Percentiles rank a stretch among this genome's conserved stretches.
Evolutionary conservation across 2,329 filamentous ascomycete genomes (phyloP).

Genomic region (Microcyclospora tardicrescens): DNA sequence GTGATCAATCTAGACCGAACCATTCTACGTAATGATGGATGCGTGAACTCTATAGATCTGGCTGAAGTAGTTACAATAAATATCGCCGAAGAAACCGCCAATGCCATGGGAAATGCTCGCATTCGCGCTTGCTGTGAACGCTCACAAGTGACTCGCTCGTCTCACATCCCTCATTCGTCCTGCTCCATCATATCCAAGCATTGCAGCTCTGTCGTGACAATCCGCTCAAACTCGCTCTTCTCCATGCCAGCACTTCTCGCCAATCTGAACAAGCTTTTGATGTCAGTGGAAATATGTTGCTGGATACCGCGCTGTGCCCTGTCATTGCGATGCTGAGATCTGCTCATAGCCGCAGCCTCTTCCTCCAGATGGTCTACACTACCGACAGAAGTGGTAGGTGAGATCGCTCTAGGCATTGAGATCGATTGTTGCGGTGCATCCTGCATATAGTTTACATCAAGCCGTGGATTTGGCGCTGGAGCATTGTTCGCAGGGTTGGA

Average conservation of each 20-base stretch:
- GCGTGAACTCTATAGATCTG: too few species aligned
- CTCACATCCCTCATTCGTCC: constrained; percentile 22
- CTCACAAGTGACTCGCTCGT: too few species aligned
- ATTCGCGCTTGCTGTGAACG: too few species aligned
- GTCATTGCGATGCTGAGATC: constrained; percentile 22
- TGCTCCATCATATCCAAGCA: constrained; percentile 57
- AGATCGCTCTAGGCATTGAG: constrained; percentile 39
- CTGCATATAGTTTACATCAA: constrained; percentile 8
- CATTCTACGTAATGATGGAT: too few species aligned
- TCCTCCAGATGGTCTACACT: constrained; percentile 46
- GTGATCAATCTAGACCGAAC: too few species aligned
- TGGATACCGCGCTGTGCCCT: constrained; percentile 61
- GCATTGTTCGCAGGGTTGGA: constrained; percentile 7
- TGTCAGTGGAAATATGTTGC: constrained; percentile 63
- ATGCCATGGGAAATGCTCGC: too few species aligned
- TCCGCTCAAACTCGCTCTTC: constrained; percentile 58
- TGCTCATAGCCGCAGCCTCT: constrained; percentile 18
- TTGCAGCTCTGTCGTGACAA: constrained; percentile 60
- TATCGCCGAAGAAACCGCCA: too few species aligned
- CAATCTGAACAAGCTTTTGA: constrained; percentile 63
- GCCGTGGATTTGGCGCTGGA: constrained; percentile 9
- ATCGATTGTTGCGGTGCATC: constrained; percentile 11
- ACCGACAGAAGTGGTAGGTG: constrained; percentile 24
- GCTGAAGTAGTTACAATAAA: too few species aligned
- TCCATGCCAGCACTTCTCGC: constrained; percentile 60